These are phyloP conservation scores for Encephalitozoon romaleae DNA, from an alignment of 371 early-diverging fungal genomes.

Conservation along the genomic window DNA sequence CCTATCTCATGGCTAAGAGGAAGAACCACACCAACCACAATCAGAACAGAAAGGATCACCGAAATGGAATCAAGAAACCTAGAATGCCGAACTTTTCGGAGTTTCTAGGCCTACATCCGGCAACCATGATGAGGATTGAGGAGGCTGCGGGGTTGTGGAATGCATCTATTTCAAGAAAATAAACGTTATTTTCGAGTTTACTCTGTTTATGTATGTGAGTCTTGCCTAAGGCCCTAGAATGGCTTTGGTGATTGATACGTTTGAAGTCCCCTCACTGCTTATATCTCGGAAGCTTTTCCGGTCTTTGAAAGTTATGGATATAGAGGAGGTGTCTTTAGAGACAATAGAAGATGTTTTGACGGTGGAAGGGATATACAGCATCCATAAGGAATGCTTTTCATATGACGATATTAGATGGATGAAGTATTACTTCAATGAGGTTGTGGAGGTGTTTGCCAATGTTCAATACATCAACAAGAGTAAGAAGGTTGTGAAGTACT, in stretches of 20 bases:
- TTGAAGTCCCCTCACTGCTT: conserved; percentile 5
- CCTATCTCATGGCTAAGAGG: conserved; percentile 72
- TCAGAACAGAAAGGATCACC: conserved; percentile 67
- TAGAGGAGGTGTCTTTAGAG: neutral
- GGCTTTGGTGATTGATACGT: conserved; percentile 16
- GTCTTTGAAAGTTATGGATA: neutral
- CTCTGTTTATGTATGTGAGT: neutral
- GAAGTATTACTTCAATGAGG: conserved; percentile 32
- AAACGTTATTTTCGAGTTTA: neutral
- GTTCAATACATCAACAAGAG: conserved; percentile 26
- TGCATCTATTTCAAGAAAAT: neutral
- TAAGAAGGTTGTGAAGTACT: conserved; percentile 14
- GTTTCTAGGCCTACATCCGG: conserved; percentile 56
- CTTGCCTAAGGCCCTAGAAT: neutral
- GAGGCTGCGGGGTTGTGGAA: conserved; percentile 1
- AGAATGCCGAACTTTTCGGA: conserved; percentile 7
- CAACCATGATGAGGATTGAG: conserved; percentile 64
- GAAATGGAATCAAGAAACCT: conserved; percentile 61
- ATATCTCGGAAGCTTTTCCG: conserved; percentile 2
- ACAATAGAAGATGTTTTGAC: neutral
- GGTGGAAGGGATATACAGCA: neutral
- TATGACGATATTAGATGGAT: conserved; percentile 64
- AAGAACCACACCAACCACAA: conserved; percentile 99
- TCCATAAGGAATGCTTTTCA: conserved; percentile 57
- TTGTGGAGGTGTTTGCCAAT: conserved; percentile 16